These are phyloP conservation scores for Candida golubevii DNA, from an alignment of 805 yeast species.

Conservation along the genomic window DNA sequence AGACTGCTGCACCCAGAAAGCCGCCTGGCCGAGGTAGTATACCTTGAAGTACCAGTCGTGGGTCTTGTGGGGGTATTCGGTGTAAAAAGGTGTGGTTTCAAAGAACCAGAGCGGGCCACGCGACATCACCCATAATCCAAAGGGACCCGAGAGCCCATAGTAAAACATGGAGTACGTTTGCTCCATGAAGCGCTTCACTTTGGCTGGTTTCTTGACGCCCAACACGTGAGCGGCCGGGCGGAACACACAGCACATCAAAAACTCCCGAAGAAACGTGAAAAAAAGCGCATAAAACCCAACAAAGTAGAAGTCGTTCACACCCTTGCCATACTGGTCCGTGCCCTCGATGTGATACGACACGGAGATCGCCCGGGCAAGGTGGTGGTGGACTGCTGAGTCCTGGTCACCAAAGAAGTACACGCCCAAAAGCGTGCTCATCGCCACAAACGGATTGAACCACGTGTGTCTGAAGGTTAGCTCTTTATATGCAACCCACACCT, in stretches of 20 bases:
- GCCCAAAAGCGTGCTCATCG: conserved; percentile 38
- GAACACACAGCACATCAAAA: conserved; percentile 76
- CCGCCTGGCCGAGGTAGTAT: conserved; percentile 87
- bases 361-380: conserved; percentile 55
- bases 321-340: conserved; percentile 79
- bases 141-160: conserved; percentile 75
- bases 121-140: conserved; percentile 84
- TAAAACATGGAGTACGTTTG: conserved; percentile 84
- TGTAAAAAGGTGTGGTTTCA: conserved; percentile 77
- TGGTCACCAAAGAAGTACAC: conserved; percentile 55
- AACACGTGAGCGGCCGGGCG: conserved; percentile 59
- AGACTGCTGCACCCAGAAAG: conserved; percentile 97
- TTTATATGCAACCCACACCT: conserved; percentile 52
- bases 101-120: conserved; percentile 85
- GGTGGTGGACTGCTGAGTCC: conserved; percentile 51
- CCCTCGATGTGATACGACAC: conserved; percentile 62
- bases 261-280: conserved; percentile 89
- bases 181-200: conserved; percentile 81
- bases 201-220: conserved; percentile 52
- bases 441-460: conserved; percentile 66
- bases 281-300: conserved; percentile 76
- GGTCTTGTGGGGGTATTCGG: conserved; percentile 74
- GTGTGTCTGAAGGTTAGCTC: conserved; percentile 59
- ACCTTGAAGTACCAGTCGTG: conserved; percentile 68
- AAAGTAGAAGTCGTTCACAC: conserved; percentile 75